Evolutionary conservation across 192 early-diverging fungal genomes (phyloP), one percentile per base, ranked within the genome.

Genomic region (Coemansia sp.): DNA sequence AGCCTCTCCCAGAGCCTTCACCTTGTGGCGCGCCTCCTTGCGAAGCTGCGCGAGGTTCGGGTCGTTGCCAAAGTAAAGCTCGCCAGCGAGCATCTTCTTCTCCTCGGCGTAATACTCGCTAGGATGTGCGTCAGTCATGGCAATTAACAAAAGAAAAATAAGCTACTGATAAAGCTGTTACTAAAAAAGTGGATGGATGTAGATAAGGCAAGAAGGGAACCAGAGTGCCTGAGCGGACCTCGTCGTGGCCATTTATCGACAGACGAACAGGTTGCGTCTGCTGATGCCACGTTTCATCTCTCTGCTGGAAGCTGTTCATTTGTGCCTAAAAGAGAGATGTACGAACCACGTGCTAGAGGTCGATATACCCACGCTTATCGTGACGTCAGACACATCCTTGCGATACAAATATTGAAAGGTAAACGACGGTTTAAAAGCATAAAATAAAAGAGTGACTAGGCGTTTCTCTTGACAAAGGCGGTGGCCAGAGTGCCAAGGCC

Each of bases 1-100:
- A 8, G 45, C 15, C 43, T 39, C 24, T 5, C 25, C 68, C 15
- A 76, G 27, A 12, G 14, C 59, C 17, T 72, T 35, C 6, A 46
- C 53, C 67, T 87, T 74, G 76, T 80, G n/a, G 32, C 64, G 46
- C 27, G 82, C 62, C 15, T 60, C 31, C 17, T 47, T 42, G 42
- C 87, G 77, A 22, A 66, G 67, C 12, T 39, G 60, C 2, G 45
- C 19, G 1, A 93, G 84, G 24, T 86, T 80, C 2, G 86, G 82
- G 59, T 88, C 90, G 49, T n/a, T 43, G 35, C 80, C 84, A 43
- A 60, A 29, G 69, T 93, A 92, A 2, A 65, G 58, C 66, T 91
- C 76, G 9, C 90, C 87, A 31, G 73, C 74, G 35, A 90, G 73
- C 90, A 92, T 89, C 71, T 84, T 90, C 40, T 85, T 69, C 47